Evolutionary conservation across 2,329 filamentous ascomycete species (phyloP), one percentile per base, ranked within the genome.

Genomic region (Pezicula rhizophila): DNA sequence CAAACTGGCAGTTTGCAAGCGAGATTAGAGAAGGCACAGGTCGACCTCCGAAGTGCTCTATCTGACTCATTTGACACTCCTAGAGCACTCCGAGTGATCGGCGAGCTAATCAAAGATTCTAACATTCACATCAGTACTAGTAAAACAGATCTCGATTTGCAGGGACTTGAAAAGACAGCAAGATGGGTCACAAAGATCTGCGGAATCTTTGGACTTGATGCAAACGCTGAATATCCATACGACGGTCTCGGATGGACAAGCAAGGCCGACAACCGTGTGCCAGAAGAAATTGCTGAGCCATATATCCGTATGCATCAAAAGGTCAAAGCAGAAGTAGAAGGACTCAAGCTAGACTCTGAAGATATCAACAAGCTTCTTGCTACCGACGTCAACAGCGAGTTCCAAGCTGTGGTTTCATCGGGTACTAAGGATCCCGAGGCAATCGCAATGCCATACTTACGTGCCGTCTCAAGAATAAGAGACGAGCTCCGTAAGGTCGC

Each of bases 1-100:
- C 18, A 2, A 18, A 75, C 82, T 57, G 59, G 66, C n/a, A 70
- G 71, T 11, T 67, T 84, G 10, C 67, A 82, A 57, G 69, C 71
- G n/a, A 46, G 50, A 7, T 42, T 60, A 5, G 70, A 78, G 45
- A 73, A 79, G 50, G 76, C 78, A 8, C 74, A 82, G 66, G 68
- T 68, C 37, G 78, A 80, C 20, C 64, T 79, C 26, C 67, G 79
- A 31, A 62, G 66, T 1, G 85, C 86, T 2, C 74, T 96, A 14
- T 77, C 77, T 57, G 89, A 95, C 68, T 96, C 90, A 0, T 95
- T 96, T 65, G 86, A 96, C 67, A 96, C 91, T 0, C 82, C 87
- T 1, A 72, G 75, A 45, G 89, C 84, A 5, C 89, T 96, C 85
- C 78, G 79, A 43, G 71, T 82, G n/a, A 84, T 96, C 42, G 80